A percentile compares a stretch with the other conserved stretches of the same genome.
Conservation (phyloP, 2,329 filamentous ascomycete species). For the Ophiostoma pallidulum region DNA sequence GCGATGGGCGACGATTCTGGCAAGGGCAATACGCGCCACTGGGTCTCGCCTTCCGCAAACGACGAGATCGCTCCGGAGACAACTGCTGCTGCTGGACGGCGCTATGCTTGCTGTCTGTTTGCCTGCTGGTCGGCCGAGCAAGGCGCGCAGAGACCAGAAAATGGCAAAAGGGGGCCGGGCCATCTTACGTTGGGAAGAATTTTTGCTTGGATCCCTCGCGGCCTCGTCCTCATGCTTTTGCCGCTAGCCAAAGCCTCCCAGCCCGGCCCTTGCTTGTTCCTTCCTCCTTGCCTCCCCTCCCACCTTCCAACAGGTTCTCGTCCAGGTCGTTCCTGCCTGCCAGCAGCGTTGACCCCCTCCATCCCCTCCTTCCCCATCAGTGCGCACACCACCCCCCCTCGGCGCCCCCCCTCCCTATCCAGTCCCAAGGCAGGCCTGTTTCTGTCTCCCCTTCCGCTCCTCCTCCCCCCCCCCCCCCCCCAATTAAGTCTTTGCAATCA, state of each 20-base stretch:
- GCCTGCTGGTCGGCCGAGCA: too few species aligned
- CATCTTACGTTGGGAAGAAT: too few species aligned
- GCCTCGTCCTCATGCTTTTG: not conserved
- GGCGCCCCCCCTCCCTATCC: not conserved
- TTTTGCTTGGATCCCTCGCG: not conserved
- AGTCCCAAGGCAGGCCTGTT: not conserved
- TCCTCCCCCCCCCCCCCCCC: slow-evolving; percentile 1
- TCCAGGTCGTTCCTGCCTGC: slow-evolving; percentile 3
- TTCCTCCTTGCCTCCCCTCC: slow-evolving; percentile 1
- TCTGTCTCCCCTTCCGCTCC: slow-evolving; percentile 1
- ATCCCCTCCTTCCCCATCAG: slow-evolving; percentile 7
- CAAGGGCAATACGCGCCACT: not conserved
- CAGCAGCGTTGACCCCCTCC: not conserved
- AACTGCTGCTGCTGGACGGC: too few species aligned
- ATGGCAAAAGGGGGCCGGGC: not conserved
- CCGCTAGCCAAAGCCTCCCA: not conserved
- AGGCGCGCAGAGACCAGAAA: too few species aligned
- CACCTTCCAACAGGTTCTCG: not conserved
- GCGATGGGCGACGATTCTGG: too few species aligned
- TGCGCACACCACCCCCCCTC: not conserved
- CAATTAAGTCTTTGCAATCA: not conserved
- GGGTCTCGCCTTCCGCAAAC: slow-evolving; percentile 5
- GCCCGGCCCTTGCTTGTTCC: not conserved
- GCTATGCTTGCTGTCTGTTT: too few species aligned
- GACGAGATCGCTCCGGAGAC: not conserved